Evolutionary conservation across 805 yeast species (phyloP), one percentile per base, ranked within the genome.

Genomic region (Metschnikowia cubensis): DNA sequence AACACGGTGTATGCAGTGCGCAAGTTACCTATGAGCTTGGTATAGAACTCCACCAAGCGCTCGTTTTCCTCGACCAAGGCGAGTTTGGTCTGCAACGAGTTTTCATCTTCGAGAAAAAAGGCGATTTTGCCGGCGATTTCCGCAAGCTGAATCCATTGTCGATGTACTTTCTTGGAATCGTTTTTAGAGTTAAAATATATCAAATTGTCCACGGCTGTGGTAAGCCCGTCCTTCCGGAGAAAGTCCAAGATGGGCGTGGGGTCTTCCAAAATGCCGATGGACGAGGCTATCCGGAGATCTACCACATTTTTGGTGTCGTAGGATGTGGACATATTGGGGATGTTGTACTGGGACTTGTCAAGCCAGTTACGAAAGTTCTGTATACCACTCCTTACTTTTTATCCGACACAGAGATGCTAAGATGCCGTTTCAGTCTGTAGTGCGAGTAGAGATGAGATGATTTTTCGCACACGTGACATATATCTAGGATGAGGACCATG

Each of bases 1-100:
- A 90, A 69, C 15, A 86, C 83, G 57, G 95, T 73, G 65, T 86
- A 87, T 2, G 90, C 69, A 6, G 82, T 76, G 57, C 84, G 87
- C 39, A 77, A 63, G 42, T 74, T 76, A 1, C 74, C 68, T 8
- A 89, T 63, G 3, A 90, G 67, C 13, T 77, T 76, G 45, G 74
- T 75, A 49, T 84, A 75, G 21, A 84, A 61, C 7, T 68, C 68
- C 2, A 55, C 47, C 33, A 69, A 49, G n/a, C 42, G 41, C 5
- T 45, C 65, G 59, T 53, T 50, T 42, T 61, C 54, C 32, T 60
- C 61, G 10, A 55, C 48, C n/a, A 60, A 47, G 15, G 51, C 22
- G 13, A 54, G 47, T 44, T 51, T 52, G 8, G 44, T 35, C 18
- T 52, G 50, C 48, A 56, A 42, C 17, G 56, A 38, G 44, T 49